Evolutionary conservation across 108 stramenopile species (phyloP), one percentile per base, ranked within the genome.

Genomic region (Fistulifera pelliculosa): DNA sequence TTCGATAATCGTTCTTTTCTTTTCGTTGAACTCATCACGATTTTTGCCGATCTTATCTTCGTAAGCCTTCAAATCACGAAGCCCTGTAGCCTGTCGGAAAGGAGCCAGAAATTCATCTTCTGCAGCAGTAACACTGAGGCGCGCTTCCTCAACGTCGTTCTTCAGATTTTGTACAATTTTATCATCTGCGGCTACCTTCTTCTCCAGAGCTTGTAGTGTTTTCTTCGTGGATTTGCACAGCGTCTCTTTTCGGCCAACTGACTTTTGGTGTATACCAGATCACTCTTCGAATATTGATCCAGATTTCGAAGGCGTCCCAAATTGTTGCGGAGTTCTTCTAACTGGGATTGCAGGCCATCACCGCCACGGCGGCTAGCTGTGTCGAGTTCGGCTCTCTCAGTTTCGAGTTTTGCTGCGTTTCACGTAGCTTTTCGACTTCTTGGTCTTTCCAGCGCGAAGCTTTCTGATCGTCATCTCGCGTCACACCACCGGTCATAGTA

Each of bases 401-500:
- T 54, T 54, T 88, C 87, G 41, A 91, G 59, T 51, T 73, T 42
- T 92, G 86, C 51, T 90, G 80, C 68, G 79, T 70, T 25, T 64
- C 61, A 25, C 68, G 73, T 18, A 89, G 61, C 54, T 77, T 79
- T 47, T 79, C 74, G 25, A 90, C 58, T 28, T 66, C 87, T 53
- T 74, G 73, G 45, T 87, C 81, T 35, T 76, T 76, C 85, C 81
- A 90, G 27, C 85, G 71, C 21, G 83, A 85, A 25, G 84, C 84
- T 54, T 73, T 74, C 58, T 56, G 62, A 41, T 78, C 74, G 16
- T 89, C 87, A 50, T 69, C 71, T 43, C 53, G 53, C 25, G 81
- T 71, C 13, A 81, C 75, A 47, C 98, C 98, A 6, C 98, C 98
- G 6, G 96, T 99, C 94, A 99, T 99, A 47, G 92, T 95, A 24